Percentiles rank a stretch among this genome's conserved stretches.
Conservation (phyloP, 148 eudicot genomes). For the Fagopyrum homotropicum region DNA sequence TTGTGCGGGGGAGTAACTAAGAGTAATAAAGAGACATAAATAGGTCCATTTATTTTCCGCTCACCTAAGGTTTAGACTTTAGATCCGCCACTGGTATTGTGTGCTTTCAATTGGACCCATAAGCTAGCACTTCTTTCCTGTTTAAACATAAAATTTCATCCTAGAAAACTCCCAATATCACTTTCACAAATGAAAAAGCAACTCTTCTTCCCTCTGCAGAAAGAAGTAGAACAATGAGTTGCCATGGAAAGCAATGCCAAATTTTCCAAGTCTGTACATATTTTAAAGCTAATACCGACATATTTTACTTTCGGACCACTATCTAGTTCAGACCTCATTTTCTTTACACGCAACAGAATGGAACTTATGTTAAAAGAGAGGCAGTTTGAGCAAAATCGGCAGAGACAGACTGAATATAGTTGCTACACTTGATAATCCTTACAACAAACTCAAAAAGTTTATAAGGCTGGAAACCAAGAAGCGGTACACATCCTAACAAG, state of each 20-base stretch:
- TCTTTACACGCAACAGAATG: background rate
- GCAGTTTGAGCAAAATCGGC: background rate
- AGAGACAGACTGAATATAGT: background rate
- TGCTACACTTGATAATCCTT: background rate
- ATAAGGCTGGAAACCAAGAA: background rate
- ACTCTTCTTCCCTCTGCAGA: conserved; percentile 78
- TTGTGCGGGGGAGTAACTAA: too few relatives aligned
- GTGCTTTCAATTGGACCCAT: background rate
- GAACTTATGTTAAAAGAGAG: background rate
- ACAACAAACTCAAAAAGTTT: background rate
- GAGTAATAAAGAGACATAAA: too few relatives aligned
- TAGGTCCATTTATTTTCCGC: too few relatives aligned
- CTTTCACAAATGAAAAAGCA: conserved; percentile 90
- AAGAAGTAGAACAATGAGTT: background rate
- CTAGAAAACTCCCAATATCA: background rate
- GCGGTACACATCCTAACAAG: background rate
- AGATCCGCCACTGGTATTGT: too few relatives aligned
- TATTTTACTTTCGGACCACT: background rate
- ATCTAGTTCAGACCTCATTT: background rate
- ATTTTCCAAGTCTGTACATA: background rate
- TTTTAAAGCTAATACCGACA: background rate
- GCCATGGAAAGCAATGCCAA: background rate
- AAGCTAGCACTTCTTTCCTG: background rate
- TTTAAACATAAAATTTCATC: background rate
- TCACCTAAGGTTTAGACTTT: too few relatives aligned